Evolutionary conservation across 1,139 yeast species (phyloP).

Genomic region (Geotrichum phurueaensis): DNA sequence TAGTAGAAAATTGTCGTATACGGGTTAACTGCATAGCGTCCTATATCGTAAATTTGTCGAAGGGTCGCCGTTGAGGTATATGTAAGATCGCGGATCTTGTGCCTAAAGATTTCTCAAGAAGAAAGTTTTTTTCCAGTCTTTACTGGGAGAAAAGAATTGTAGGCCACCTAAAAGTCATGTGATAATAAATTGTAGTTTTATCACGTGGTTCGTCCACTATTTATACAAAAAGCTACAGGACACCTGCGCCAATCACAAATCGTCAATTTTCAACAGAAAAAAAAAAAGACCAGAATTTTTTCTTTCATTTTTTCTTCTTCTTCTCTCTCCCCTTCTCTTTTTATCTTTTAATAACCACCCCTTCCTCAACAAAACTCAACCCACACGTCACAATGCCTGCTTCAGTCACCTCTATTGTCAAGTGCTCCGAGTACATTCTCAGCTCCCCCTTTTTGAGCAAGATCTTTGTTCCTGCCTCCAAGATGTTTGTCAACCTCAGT

Average conservation of each 20-base stretch:
- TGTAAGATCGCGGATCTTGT: too few relatives aligned
- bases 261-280: background rate
- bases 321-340: background rate
- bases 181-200: background rate
- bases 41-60: background rate
- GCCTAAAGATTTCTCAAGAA: too few relatives aligned
- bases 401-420: conserved; percentile 75
- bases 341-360: background rate
- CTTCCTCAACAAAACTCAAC: background rate
- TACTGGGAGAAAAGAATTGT: background rate
- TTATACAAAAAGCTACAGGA: background rate
- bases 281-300: conserved; percentile 1
- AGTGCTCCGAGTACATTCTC: conserved; percentile 72
- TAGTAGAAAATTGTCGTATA: background rate
- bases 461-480: conserved; percentile 72
- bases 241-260: background rate
- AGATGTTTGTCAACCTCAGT: conserved; percentile 61
- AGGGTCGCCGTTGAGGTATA: too few relatives aligned
- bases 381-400: conserved; percentile 42
- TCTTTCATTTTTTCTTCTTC: conserved; percentile 1
- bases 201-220: background rate
- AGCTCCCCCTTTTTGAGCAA: conserved; percentile 74
- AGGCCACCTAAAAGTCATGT: background rate
- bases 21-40: conserved; percentile 1
- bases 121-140: background rate